Percentiles rank a stretch among this genome's conserved stretches.
These are phyloP conservation scores for Blastocystis sp. DNA, from an alignment of 352 stramenopile genomes.

Conservation along the genomic window DNA sequence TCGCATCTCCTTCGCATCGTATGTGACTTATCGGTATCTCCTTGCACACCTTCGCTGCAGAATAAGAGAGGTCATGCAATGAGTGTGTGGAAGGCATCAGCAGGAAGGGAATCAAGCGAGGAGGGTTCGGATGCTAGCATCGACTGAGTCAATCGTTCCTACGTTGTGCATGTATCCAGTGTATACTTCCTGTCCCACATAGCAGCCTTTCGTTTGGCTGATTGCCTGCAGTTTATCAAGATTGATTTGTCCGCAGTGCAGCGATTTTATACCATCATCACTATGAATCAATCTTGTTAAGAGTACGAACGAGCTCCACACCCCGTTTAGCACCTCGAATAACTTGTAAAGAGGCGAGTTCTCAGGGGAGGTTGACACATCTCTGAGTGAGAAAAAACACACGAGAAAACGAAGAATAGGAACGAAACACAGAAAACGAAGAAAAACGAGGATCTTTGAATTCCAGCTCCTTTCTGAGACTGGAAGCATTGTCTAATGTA, in stretches of 20 bases:
- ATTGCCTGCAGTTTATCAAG: conserved; percentile 20
- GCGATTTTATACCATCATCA: conserved; percentile 20
- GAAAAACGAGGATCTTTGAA: conserved; percentile 10
- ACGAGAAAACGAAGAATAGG: background rate
- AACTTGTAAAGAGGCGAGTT: conserved; percentile 2
- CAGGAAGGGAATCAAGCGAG: background rate
- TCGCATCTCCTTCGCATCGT: background rate
- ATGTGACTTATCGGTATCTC: background rate
- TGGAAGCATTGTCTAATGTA: background rate
- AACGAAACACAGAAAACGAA: background rate
- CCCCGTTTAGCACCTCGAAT: conserved; percentile 22
- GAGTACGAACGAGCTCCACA: background rate
- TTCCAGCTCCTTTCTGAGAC: background rate
- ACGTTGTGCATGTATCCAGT: conserved; percentile 11
- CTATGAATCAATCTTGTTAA: background rate
- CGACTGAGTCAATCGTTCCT: background rate
- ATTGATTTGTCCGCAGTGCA: background rate
- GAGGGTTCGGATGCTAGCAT: background rate
- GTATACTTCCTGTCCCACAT: conserved; percentile 36
- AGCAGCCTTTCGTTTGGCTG: conserved; percentile 39
- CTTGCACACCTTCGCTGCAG: background rate
- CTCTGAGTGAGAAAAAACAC: background rate
- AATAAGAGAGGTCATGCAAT: background rate
- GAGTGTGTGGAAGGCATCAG: background rate
- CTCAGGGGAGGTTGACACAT: background rate